phyloP scores from a whole-genome alignment of 176 grass and related monocot genomes.

The Triticum urartu region DNA sequence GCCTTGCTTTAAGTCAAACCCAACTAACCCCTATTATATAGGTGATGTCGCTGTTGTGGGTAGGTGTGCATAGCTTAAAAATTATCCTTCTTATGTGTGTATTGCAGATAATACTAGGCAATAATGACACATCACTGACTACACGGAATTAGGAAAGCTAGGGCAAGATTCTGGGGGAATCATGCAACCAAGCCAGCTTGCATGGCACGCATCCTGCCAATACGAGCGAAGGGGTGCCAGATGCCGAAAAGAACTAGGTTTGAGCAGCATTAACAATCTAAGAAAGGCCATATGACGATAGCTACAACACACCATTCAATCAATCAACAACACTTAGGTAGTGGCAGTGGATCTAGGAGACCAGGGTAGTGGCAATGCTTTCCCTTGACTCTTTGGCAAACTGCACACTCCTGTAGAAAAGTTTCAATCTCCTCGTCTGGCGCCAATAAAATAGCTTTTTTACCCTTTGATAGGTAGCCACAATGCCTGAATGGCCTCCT shows the following conservation, averaged over 20 bases:
- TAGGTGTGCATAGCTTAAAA: not conserved
- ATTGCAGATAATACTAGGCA: not conserved
- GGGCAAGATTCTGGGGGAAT: not conserved
- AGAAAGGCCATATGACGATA: not conserved
- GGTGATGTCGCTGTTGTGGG: not conserved
- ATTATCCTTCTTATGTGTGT: not conserved
- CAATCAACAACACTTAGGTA: not conserved
- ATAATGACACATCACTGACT: not conserved
- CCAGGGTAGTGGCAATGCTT: too few species aligned
- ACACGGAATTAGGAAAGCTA: not conserved
- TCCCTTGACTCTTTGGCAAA: too few species aligned
- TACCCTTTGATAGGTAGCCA: too few species aligned
- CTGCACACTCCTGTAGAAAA: too few species aligned
- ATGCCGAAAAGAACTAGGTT: not conserved
- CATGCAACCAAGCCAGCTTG: not conserved
- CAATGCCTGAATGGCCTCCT: too few species aligned
- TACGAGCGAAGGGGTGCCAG: not conserved
- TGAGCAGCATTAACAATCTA: not conserved
- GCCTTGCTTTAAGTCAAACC: too few species aligned
- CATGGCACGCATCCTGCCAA: not conserved
- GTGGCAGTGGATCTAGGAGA: too few species aligned
- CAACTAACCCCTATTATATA: too few species aligned
- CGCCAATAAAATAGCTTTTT: too few species aligned
- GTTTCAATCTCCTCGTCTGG: too few species aligned
- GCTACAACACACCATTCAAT: slow-evolving; percentile 6